These are phyloP conservation scores for Aspergillus transmontanensis DNA, from an alignment of 2,329 filamentous ascomycete species.

Conservation along the genomic window DNA sequence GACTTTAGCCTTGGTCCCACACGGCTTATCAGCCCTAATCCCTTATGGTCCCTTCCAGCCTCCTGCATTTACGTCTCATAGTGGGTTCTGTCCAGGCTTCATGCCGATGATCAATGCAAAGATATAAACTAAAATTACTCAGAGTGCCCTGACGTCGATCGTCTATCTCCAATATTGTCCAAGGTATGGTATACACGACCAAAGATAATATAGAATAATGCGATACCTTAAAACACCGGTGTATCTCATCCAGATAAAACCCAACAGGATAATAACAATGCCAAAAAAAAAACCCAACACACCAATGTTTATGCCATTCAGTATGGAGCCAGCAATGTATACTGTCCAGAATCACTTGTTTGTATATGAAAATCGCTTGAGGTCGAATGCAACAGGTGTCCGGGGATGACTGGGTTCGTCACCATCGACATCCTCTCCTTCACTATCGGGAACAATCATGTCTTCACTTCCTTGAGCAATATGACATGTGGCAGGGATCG, in stretches of 20 bases:
- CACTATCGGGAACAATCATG: conserved; percentile 53
- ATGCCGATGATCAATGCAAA: not conserved
- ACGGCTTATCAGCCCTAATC: conserved; percentile 14
- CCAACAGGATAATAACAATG: not conserved
- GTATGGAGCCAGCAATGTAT: not conserved
- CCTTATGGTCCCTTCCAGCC: conserved; percentile 22
- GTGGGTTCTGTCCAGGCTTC: not conserved
- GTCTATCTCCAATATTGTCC: conserved; percentile 1
- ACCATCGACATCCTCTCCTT: conserved; percentile 43
- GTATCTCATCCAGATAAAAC: conserved; percentile 2
- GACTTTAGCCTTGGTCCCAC: conserved; percentile 12
- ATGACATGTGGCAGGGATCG: not conserved
- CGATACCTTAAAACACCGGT: conserved; percentile 5
- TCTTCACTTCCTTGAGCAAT: conserved; percentile 53
- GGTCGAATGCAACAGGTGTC: conserved; percentile 29
- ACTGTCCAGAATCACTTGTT: not conserved
- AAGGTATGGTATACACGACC: conserved; percentile 1
- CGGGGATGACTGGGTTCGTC: conserved; percentile 11
- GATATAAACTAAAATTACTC: not conserved
- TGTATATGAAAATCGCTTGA: conserved; percentile 36
- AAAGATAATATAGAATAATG: conserved; percentile 6
- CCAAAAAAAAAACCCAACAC: conserved; percentile 1
- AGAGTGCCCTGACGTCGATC: not conserved
- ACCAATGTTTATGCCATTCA: not conserved
- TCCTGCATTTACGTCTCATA: conserved; percentile 10